Evolutionary conservation across 257 asterid species (phyloP), one percentile per base, ranked within the genome.

Genomic region (Ehretia macrophylla): DNA sequence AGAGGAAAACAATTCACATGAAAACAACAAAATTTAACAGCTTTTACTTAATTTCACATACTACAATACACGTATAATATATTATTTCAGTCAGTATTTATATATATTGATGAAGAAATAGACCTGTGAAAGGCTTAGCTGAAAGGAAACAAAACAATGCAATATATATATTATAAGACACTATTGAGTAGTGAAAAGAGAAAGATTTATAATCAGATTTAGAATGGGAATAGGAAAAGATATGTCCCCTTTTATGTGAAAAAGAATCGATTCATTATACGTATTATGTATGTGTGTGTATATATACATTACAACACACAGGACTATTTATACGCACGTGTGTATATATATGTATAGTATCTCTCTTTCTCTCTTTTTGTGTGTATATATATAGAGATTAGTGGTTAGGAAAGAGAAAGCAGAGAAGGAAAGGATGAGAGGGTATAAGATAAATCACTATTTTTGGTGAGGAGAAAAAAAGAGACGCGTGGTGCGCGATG

Each of bases 401-500:
- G 16, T 42, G 47, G 47, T 42, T n/a, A 11, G 6, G 44, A 38
- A 38, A 13, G 17, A 11, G 27, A 38, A 58, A 13, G 14, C 11
- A 1, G 14, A 14, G 67, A 19, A 14, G 50, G 22, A 35, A 60
- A n/a, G 21, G 19, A 23, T 17, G 51, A 14, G 22, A 50, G 1
- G 20, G 52, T 0, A 17, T 27, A 51, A 54, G 32, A 14, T 32
- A 55, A 65, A 68, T 55, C 66, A 63, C 63, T 23, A 27, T 55
- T 55, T 67, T 40, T 55, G 60, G 51, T 55, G 68, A 55, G 11
- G 68, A 46, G 69, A 58, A 59, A 60, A 61, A 54, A 20, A 23
- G 19, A 54, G 50, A 65, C 63, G 59, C 63, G 68, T 59, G 71
- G 67, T 65, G 66, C 59, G 47, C 37, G 32, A 64, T 19, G 64